Percentiles rank a stretch among this genome's conserved stretches.
Conservation (phyloP, 768 basidiomycete genomes). For the Rubroboletus satanas region DNA sequence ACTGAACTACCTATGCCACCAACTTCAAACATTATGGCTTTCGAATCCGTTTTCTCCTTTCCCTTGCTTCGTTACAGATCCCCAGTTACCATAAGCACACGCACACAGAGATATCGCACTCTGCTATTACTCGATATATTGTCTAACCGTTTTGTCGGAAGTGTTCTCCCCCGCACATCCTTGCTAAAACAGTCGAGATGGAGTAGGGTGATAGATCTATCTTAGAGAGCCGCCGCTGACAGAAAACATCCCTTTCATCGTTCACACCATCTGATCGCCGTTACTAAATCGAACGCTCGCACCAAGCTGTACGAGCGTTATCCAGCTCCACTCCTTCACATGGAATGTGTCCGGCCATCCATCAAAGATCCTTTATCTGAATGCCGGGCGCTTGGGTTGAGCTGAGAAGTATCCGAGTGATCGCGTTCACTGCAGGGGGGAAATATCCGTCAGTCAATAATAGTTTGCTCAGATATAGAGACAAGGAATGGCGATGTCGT, state of each 20-base stretch:
- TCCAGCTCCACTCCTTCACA: neutral
- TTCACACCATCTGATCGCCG: slow-evolving; percentile 21
- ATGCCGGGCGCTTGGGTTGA: slow-evolving; percentile 88
- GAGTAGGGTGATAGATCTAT: neutral
- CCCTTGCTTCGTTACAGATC: neutral
- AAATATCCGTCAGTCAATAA: slow-evolving; percentile 10
- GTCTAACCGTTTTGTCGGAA: neutral
- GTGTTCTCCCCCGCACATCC: neutral
- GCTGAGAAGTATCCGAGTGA: slow-evolving; percentile 80
- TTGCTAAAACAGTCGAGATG: neutral
- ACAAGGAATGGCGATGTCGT: slow-evolving; percentile 4
- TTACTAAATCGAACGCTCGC: slow-evolving; percentile 16
- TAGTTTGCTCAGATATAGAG: neutral
- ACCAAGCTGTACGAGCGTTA: slow-evolving; percentile 24
- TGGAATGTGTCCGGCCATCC: neutral
- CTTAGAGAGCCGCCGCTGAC: neutral
- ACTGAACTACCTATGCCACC: neutral
- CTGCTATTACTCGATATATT: slow-evolving; percentile 2
- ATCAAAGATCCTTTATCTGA: slow-evolving; percentile 72
- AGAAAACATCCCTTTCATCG: neutral
- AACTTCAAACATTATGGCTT: neutral
- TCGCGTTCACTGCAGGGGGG: slow-evolving; percentile 54
- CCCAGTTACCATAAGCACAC: neutral
- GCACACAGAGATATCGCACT: neutral
- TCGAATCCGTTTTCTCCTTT: neutral